A percentile compares a stretch with the other conserved stretches of the same genome.
Evolutionary conservation across 352 stramenopile genomes (phyloP).

Genomic region (Pelagophyceae sp.): DNA sequence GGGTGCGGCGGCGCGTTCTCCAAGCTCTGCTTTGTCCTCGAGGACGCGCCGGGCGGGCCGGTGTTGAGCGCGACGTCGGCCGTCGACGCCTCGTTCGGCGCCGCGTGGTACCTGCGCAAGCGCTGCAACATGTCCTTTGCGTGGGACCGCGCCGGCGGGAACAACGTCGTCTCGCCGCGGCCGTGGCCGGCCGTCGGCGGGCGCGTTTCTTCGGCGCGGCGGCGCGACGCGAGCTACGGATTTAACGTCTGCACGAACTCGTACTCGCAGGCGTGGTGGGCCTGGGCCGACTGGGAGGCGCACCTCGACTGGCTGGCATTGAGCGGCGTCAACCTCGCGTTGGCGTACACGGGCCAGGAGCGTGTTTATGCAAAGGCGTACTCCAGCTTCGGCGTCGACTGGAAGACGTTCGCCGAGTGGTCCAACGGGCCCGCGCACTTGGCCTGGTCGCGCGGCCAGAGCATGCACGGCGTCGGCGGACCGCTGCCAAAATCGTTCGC

Average conservation of each 20-base stretch:
- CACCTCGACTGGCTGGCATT: conserved; percentile 84
- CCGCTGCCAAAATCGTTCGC: conserved; percentile 69
- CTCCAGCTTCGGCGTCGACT: conserved; percentile 52
- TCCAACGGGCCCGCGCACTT: conserved; percentile 74
- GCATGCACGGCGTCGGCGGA: conserved; percentile 68
- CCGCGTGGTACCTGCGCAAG: conserved; percentile 33
- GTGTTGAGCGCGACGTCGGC: background rate
- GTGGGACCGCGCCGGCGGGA: conserved; percentile 33
- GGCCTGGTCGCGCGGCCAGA: conserved; percentile 75
- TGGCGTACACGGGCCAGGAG: conserved; percentile 76
- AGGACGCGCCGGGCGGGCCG: background rate
- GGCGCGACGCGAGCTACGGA: conserved; percentile 66
- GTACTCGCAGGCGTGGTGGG: conserved; percentile 75
- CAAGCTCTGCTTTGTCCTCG: background rate
- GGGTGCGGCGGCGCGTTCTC: background rate
- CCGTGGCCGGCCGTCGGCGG: conserved; percentile 14
- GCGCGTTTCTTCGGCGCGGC: conserved; percentile 37
- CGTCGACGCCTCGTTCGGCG: conserved; percentile 8
- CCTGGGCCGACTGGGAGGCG: conserved; percentile 69
- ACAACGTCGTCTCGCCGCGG: conserved; percentile 19
- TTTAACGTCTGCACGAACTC: conserved; percentile 80
- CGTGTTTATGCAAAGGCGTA: conserved; percentile 75
- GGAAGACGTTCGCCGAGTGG: conserved; percentile 66
- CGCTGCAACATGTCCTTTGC: conserved; percentile 30
- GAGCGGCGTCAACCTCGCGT: conserved; percentile 77